phyloP scores from a whole-genome alignment of 2,329 filamentous ascomycete species.

The Leptosphaerulina australis region DNA sequence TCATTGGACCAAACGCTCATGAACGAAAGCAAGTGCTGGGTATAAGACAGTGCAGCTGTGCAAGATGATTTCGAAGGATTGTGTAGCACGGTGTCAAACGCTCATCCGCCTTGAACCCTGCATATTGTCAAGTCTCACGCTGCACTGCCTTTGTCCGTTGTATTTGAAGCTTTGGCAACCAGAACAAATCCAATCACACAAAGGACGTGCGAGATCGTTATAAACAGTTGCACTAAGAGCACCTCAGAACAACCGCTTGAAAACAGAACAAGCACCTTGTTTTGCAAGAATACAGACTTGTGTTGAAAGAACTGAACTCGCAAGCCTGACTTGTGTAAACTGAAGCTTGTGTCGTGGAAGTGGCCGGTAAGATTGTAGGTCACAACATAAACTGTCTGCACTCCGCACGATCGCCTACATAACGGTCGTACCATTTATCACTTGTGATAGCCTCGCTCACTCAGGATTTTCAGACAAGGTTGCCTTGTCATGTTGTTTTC shows the following conservation, averaged over 20 bases:
- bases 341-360: neutral
- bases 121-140: slow-evolving; percentile 22
- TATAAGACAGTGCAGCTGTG: slow-evolving; percentile 31
- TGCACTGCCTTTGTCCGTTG: slow-evolving; percentile 22
- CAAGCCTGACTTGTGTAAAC: neutral
- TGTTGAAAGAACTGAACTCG: neutral
- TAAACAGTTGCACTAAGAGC: slow-evolving; percentile 13
- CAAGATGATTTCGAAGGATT: slow-evolving; percentile 42
- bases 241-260: too few species aligned
- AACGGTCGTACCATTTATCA: slow-evolving; percentile 7
- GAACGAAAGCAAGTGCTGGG: slow-evolving; percentile 28
- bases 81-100: slow-evolving; percentile 46
- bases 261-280: too few species aligned
- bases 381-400: slow-evolving; percentile 7
- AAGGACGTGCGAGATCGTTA: slow-evolving; percentile 16
- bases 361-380: neutral
- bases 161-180: slow-evolving; percentile 1
- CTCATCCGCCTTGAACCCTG: slow-evolving; percentile 39
- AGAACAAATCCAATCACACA: slow-evolving; percentile 27
- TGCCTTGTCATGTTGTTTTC: slow-evolving; percentile 23
- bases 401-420: slow-evolving; percentile 13
- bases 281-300: neutral
- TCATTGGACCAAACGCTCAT: slow-evolving; percentile 33
- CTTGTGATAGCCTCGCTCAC: slow-evolving; percentile 18
- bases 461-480: slow-evolving; percentile 8